Evolutionary conservation across 257 asterid species (phyloP).

Genomic region (Jacaranda mimosifolia): DNA sequence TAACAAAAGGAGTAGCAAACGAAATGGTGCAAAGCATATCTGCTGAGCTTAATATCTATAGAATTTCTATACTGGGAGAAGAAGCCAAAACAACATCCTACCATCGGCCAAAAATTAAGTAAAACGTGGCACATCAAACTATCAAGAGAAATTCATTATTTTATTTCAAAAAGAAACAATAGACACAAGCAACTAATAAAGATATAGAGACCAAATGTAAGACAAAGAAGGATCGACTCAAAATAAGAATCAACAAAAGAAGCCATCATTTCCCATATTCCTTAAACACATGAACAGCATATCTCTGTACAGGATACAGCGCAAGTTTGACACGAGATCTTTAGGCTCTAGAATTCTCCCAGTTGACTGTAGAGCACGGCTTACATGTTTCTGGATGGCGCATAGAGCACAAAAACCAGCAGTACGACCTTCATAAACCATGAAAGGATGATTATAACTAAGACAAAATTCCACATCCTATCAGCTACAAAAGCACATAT

Average conservation of each 20-base stretch:
- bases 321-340: constrained; percentile 95
- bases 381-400: constrained; percentile 96
- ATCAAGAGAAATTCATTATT: neutral
- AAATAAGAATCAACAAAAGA: neutral
- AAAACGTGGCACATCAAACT: neutral
- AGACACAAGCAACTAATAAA: constrained; percentile 14
- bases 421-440: constrained; percentile 71
- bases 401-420: constrained; percentile 98
- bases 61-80: neutral
- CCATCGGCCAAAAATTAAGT: neutral
- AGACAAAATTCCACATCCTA: neutral
- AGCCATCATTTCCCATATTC: neutral
- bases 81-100: constrained; percentile 15
- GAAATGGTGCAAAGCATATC: neutral
- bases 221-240: constrained; percentile 7
- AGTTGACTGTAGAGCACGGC: constrained; percentile 91
- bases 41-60: neutral
- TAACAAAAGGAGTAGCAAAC: neutral
- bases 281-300: constrained; percentile 10
- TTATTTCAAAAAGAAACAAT: neutral
- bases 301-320: constrained; percentile 70
- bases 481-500: neutral
- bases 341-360: constrained; percentile 97
- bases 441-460: constrained; percentile 34
- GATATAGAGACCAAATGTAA: neutral